Conservation (phyloP, 1,284 basidiomycete genomes). For the Ceratorhiza oryzae-sativae region DNA sequence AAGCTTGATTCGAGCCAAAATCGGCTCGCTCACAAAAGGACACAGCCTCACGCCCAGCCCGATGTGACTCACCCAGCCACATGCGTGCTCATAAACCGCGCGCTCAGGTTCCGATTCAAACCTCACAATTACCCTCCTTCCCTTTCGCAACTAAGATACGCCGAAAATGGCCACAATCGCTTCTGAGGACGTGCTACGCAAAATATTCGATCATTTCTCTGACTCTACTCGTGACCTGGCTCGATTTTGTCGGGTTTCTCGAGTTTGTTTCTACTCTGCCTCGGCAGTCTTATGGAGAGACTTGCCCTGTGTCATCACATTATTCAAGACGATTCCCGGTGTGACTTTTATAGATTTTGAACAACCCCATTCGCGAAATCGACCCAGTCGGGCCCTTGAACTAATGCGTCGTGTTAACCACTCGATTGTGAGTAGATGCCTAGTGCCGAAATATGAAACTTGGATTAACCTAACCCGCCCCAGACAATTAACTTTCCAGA, state of each 20-base stretch:
- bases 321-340: slow-evolving; percentile 2
- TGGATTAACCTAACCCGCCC: no score
- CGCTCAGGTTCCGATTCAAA: no score
- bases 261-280: slow-evolving; percentile 11
- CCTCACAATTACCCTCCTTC: no score
- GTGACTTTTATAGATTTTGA: not conserved
- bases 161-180: not conserved
- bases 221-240: slow-evolving; percentile 1
- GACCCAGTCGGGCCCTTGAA: no score
- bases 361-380: slow-evolving; percentile 1
- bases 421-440: slow-evolving; percentile 3
- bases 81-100: no score
- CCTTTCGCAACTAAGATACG: not conserved
- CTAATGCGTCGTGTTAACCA: no score
- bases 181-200: not conserved
- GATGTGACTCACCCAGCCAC: no score
- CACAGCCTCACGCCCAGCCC: no score
- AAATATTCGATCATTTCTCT: not conserved
- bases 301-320: not conserved
- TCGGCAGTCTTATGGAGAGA: slow-evolving; percentile 25
- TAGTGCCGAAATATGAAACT: no score
- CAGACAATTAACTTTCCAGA: slow-evolving; percentile 12
- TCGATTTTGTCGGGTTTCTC: slow-evolving; percentile 5
- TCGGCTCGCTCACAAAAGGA: no score
- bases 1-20: no score